phyloP scores from a whole-genome alignment of 1,139 yeast genomes.

The Hansenula sp. region DNA sequence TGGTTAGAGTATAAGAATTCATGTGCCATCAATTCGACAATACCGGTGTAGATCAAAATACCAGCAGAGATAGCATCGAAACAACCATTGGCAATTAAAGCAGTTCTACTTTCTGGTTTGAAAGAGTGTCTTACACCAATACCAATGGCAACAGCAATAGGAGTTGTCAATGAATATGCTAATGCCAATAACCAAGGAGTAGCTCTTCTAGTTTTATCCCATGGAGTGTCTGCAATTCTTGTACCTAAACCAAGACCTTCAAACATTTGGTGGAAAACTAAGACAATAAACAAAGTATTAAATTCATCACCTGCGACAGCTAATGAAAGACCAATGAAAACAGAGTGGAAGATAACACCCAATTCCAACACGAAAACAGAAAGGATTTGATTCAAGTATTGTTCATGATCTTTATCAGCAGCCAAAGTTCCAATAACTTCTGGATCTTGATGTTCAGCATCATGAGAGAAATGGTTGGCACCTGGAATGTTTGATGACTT shows the following conservation, averaged over 20 bases:
- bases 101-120: constrained; percentile 58
- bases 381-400: constrained; percentile 34
- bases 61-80: constrained; percentile 87
- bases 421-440: constrained; percentile 39
- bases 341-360: constrained; percentile 79
- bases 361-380: constrained; percentile 67
- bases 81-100: constrained; percentile 69
- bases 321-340: constrained; percentile 70
- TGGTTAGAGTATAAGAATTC: constrained; percentile 73
- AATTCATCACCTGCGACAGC: constrained; percentile 79
- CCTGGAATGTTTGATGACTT: constrained; percentile 20
- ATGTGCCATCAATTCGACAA: constrained; percentile 85
- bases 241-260: constrained; percentile 93
- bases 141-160: constrained; percentile 82
- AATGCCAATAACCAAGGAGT: constrained; percentile 59
- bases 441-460: constrained; percentile 50
- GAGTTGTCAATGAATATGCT: constrained; percentile 72
- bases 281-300: constrained; percentile 67
- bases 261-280: constrained; percentile 87
- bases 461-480: constrained; percentile 43
- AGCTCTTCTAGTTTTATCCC: constrained; percentile 41
- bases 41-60: constrained; percentile 76
- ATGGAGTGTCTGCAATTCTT: constrained; percentile 67
- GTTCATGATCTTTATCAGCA: constrained; percentile 12
- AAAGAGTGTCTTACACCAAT: constrained; percentile 73